These are phyloP conservation scores for Solanum chmielewskii DNA, from an alignment of 257 asterid species.

Conservation along the genomic window DNA sequence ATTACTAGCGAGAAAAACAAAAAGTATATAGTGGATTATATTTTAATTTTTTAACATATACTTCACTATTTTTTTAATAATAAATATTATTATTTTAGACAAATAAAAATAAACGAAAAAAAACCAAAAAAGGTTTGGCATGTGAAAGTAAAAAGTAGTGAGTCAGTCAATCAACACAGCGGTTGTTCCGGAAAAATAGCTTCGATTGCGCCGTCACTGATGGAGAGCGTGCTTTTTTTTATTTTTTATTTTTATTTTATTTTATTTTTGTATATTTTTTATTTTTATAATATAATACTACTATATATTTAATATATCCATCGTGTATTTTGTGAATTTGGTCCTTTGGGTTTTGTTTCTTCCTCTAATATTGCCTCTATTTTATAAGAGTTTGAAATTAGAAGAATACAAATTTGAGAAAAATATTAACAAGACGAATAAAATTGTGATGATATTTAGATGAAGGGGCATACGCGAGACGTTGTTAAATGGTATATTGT, in stretches of 20 bases:
- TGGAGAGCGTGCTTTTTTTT: neutral
- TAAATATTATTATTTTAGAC: neutral
- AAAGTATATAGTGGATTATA: too few relatives aligned
- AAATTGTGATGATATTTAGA: too few relatives aligned
- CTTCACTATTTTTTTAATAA: too few relatives aligned
- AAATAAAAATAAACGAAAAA: neutral
- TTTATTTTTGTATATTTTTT: neutral
- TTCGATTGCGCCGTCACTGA: neutral
- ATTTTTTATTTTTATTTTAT: neutral
- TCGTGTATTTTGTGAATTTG: neutral
- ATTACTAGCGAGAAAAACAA: too few relatives aligned
- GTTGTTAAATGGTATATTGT: neutral
- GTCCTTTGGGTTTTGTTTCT: neutral
- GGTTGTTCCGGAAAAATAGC: neutral
- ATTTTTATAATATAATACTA: neutral
- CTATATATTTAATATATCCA: neutral
- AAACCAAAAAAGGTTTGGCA: neutral
- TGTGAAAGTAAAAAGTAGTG: neutral
- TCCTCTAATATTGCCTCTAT: neutral
- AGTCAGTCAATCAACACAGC: neutral
- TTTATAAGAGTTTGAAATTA: too few relatives aligned
- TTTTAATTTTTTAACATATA: neutral
- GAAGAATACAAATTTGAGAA: accelerated
- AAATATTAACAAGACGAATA: accelerated
- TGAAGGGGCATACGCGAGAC: neutral